Conservation (phyloP, 1,284 basidiomycete species). For the Coriolopsis trogii region DNA sequence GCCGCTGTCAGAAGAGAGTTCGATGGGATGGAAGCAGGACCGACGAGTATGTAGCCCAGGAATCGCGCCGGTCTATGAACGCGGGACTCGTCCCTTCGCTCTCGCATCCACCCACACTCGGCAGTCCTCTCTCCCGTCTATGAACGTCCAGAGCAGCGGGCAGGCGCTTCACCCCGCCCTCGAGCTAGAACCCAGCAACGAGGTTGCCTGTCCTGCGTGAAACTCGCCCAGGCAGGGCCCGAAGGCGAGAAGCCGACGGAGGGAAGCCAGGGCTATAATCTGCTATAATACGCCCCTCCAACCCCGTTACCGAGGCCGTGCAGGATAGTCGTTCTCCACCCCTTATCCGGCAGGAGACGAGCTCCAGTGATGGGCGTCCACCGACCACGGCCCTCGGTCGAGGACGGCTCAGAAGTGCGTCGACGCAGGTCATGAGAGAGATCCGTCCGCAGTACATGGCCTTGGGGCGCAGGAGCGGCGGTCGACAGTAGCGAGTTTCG, state of each 20-base stretch:
- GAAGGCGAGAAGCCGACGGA: neutral
- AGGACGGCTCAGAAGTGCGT: neutral
- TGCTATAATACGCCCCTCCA: too few species aligned
- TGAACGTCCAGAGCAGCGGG: too few species aligned
- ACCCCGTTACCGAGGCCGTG: neutral
- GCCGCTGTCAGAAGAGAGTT: conserved; percentile 18
- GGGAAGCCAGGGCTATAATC: too few species aligned
- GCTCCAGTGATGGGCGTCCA: neutral
- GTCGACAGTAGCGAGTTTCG: conserved; percentile 13
- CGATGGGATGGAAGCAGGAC: conserved; percentile 14
- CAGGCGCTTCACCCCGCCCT: too few species aligned
- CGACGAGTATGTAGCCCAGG: conserved; percentile 4
- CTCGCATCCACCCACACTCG: conserved; percentile 6
- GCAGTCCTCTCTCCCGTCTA: too few species aligned
- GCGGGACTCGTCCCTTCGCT: conserved; percentile 13
- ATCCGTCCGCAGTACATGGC: too few species aligned
- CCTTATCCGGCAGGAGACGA: neutral
- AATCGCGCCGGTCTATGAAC: conserved; percentile 13
- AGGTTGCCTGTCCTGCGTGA: too few species aligned
- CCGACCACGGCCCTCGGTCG: conserved; percentile 3
- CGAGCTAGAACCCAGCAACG: conserved; percentile 6
- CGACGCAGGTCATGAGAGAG: conserved; percentile 2
- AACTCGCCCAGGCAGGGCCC: neutral
- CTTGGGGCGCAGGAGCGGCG: too few species aligned
- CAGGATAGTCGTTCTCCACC: conserved; percentile 4